These are phyloP conservation scores for Aquanectria penicillioides DNA, from an alignment of 2,329 filamentous ascomycete species.

Conservation along the genomic window DNA sequence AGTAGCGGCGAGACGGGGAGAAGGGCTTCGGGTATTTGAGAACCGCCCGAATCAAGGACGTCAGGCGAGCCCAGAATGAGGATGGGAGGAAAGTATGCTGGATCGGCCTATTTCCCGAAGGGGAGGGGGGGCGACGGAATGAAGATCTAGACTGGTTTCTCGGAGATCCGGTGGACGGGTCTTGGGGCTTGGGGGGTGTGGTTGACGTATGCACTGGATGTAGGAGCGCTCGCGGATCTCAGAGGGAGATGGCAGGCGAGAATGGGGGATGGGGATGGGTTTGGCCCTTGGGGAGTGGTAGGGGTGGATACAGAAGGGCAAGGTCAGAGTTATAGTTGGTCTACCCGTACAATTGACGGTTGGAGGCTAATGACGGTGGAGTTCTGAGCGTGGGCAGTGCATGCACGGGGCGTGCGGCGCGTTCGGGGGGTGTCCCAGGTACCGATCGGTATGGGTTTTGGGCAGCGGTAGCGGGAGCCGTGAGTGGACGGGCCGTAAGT, in stretches of 20 bases:
- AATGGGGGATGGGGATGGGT: neutral
- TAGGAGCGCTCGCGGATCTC: neutral
- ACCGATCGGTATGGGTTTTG: neutral
- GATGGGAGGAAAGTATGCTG: too few relatives aligned
- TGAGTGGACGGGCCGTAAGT: constrained; percentile 10
- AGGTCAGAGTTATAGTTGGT: neutral
- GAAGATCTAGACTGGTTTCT: too few relatives aligned
- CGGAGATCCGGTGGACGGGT: neutral
- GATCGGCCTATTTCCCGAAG: too few relatives aligned
- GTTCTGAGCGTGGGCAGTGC: constrained; percentile 5
- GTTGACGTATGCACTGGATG: neutral
- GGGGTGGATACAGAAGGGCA: neutral
- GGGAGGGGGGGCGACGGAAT: constrained; percentile 7
- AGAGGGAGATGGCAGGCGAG: neutral
- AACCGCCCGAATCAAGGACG: neutral
- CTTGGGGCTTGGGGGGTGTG: too few relatives aligned
- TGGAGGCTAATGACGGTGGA: neutral
- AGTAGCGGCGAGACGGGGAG: neutral
- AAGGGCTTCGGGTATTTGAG: too few relatives aligned
- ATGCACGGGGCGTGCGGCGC: neutral
- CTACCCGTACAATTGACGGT: neutral
- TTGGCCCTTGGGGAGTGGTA: neutral
- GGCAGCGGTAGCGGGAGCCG: neutral
- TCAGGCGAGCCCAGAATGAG: constrained; percentile 9
- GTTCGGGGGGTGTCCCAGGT: constrained; percentile 3